Evolutionary conservation across 78 protist genomes (phyloP).

Genomic region (Salpingoeca rosetta): DNA sequence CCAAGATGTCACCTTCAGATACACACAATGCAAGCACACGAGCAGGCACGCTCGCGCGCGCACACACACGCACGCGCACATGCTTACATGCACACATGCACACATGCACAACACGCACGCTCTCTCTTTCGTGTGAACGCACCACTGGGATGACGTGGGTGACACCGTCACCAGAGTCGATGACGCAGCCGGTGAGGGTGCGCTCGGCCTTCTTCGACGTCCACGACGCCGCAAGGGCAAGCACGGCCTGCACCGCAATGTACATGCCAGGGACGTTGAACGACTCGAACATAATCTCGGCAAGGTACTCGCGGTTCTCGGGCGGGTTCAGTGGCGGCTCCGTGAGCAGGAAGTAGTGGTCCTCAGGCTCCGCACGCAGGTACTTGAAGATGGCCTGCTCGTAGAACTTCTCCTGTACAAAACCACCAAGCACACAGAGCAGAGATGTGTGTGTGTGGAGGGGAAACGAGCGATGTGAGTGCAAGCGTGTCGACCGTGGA

Average conservation of each 20-base stretch:
- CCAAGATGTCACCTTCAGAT: too few species aligned
- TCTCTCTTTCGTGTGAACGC: too few species aligned
- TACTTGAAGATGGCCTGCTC: slow-evolving; percentile 94
- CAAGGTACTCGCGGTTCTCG: slow-evolving; percentile 97
- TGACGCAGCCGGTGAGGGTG: slow-evolving; percentile 92
- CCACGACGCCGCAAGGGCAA: slow-evolving; percentile 94
- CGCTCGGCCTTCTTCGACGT: slow-evolving; percentile 24
- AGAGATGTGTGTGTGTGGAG: too few species aligned
- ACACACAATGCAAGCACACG: too few species aligned
- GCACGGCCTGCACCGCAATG: slow-evolving; percentile 99
- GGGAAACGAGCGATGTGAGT: too few species aligned
- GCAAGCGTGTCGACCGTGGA: too few species aligned
- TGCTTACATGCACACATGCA: too few species aligned
- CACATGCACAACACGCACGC: too few species aligned
- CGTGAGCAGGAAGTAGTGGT: slow-evolving; percentile 89
- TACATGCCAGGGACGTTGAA: slow-evolving; percentile 95
- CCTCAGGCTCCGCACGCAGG: slow-evolving; percentile 96
- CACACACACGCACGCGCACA: too few species aligned
- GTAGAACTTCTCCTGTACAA: slow-evolving; percentile 80
- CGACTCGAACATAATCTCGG: slow-evolving; percentile 98
- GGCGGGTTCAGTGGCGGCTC: slow-evolving; percentile 99
- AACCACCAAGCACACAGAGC: too few species aligned
- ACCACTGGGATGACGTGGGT: slow-evolving; percentile 98
- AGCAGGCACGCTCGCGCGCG: too few species aligned
- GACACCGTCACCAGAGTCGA: slow-evolving; percentile 98